Evolutionary conservation across 2,329 filamentous ascomycete genomes (phyloP), one percentile per base, ranked within the genome.

Genomic region (Fusarium miscanthi): DNA sequence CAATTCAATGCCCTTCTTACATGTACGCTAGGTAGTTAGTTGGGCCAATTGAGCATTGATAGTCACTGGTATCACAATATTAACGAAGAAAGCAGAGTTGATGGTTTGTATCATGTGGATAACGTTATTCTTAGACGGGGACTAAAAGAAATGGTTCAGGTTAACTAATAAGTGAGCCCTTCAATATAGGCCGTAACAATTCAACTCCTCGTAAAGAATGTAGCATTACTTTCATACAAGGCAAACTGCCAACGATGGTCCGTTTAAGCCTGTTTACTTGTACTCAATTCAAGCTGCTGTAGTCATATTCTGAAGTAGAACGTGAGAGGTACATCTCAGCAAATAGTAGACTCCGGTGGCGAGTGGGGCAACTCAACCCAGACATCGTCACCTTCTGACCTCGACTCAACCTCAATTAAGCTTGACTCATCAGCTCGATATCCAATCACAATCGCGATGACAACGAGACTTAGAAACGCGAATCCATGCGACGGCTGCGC

Each of bases 401-500:
- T 49, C n/a, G 35, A 40, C 41, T 37, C 38, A 45, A 31, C 8
- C 30, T 48, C n/a, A n/a, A 30, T 40, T 23, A 38, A 31, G 33
- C 19, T 38, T 33, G 27, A 56, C 40, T 25, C 52, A 37, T 38
- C 53, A n/a, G 17, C 53, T 21, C 37, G 6, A 33, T 27, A 23
- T 23, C 45, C 27, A 48, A 48, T 48, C 45, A 48, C 13, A 41
- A n/a, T 53, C 56, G 25, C 8, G 17, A 73, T 73, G 70, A 53
- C 70, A n/a, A 67, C 57, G 3, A 63, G 54, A 13, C 48, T 71
- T 9, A 70, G 70, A 60, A 73, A 73, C 48, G 49, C 70, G 16
- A 73, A 71, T 11, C 70, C 70, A 4, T 73, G 70, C 45, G 70
- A 73, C 12, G 70, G 70, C 30, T 73, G 70, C 54, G 70, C 70